These are phyloP conservation scores for Filobasidium floriforme DNA, from an alignment of 768 basidiomycete species.

Conservation along the genomic window DNA sequence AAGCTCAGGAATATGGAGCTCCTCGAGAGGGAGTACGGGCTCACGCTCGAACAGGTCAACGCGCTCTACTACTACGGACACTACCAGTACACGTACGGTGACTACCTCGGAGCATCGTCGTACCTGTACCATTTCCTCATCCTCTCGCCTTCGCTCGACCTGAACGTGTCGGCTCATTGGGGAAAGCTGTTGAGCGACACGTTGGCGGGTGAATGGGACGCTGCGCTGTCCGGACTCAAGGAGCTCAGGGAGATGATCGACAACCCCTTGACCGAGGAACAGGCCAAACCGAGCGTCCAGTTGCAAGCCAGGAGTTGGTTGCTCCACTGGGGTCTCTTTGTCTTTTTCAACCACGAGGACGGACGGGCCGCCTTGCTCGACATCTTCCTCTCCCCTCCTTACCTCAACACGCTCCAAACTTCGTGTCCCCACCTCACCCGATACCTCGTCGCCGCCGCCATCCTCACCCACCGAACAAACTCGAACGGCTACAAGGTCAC, in stretches of 20 bases:
- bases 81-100: conserved; percentile 97
- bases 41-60: conserved; percentile 89
- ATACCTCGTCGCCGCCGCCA: conserved; percentile 85
- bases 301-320: conserved; percentile 94
- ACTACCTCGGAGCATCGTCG: conserved; percentile 92
- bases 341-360: conserved; percentile 93
- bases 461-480: conserved; percentile 70
- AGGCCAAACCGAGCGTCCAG: conserved; percentile 56
- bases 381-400: conserved; percentile 89
- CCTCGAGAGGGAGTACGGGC: conserved; percentile 82
- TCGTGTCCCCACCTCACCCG: conserved; percentile 89
- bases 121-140: conserved; percentile 99
- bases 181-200: conserved; percentile 97
- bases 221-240: conserved; percentile 90
- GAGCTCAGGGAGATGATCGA: conserved; percentile 89
- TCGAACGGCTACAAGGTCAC: conserved; percentile 37
- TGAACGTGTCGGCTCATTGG: conserved; percentile 96
- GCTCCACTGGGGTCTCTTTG: conserved; percentile 95
- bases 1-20: conserved; percentile 93
- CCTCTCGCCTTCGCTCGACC: conserved; percentile 83
- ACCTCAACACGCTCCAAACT: conserved; percentile 97
- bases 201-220: conserved; percentile 86
- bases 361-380: conserved; percentile 88
- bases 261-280: conserved; percentile 39
- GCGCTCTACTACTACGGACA: conserved; percentile 96